Base-by-base conservation (phyloP, 2,329 filamentous ascomycete species). In the Daldinia eschscholtzii region DNA sequence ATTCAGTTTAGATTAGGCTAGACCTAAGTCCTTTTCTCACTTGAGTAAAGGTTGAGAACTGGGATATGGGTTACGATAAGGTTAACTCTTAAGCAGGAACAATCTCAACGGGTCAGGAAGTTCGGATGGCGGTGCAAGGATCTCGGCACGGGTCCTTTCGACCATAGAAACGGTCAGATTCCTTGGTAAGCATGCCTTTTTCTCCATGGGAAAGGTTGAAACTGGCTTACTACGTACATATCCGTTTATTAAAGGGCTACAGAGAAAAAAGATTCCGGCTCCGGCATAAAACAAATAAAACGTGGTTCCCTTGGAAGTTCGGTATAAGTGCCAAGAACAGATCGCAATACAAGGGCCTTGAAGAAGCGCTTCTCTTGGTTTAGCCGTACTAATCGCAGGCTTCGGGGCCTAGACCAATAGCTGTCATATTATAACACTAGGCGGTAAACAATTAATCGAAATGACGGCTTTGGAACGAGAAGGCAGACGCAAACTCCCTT, bases 81-180 rank as follows among this genome's bases (percentile, higher is more conserved):
- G 65, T 68, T 68, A 33, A 52, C 41, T 57, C 57, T 58, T 65
- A 65, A 65, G 53, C 65, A 71, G 68, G 65, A 64, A 71, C 68
- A 68, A 65, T 67, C 61, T 61, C 44, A 65, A 56, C 53, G 61
- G 61, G 53, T 59, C 46, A 26, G 46, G 56, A 55, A 67, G 61
- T 70, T 67, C 64, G 67, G 67, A 70, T 70, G 64, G 53, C 50
- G 61, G 48, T 13, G 28, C 58, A 59, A 63, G 67, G 67, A 70
- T 67, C 39, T 61, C 61, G 44, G 53, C 62, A 66, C 57, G 57
- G 48, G 42, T 56, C 41, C 53, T 66, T 41, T 37, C n/a, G 41
- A 53, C 53, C 26, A 33, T 56, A 63, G 60, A 67, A 67, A 71
- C 61, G 57, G 64, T 60, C 56, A 69, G 44, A 58, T 69, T 67